Conservation (phyloP, 495 filamentous ascomycete genomes). For the Neurospora hispaniola region DNA sequence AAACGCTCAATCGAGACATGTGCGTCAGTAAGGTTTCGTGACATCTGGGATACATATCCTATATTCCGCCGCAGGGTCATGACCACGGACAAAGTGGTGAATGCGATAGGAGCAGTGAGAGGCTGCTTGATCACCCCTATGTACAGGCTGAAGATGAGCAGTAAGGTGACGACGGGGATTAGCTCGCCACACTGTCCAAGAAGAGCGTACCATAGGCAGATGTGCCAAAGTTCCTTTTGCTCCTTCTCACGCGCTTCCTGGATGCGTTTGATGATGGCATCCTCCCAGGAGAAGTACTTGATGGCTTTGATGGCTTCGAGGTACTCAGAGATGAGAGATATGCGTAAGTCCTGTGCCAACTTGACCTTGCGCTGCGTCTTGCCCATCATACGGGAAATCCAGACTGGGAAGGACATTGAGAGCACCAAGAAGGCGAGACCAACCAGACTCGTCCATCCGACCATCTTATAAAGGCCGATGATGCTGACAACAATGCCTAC, state of each 20-base stretch:
- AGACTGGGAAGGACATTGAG: conserved; percentile 28
- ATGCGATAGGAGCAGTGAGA: conserved; percentile 37
- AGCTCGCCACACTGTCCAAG: conserved; percentile 24
- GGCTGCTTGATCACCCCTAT: conserved; percentile 30
- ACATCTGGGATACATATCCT: conserved; percentile 28
- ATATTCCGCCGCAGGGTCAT: conserved; percentile 34
- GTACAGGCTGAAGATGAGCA: conserved; percentile 35
- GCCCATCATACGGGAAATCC: conserved; percentile 30
- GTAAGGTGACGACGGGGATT: conserved; percentile 31
- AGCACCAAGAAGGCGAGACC: conserved; percentile 30
- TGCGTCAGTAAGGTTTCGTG: conserved; percentile 28
- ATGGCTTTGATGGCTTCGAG: conserved; percentile 37
- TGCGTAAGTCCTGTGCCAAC: conserved; percentile 38
- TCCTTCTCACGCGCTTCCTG: conserved; percentile 32
- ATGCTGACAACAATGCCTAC: conserved; percentile 26
- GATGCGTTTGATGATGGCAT: conserved; percentile 31
- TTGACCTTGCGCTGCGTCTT: conserved; percentile 33
- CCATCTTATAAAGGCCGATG: conserved; percentile 32
- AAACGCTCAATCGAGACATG: conserved; percentile 36
- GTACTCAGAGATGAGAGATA: conserved; percentile 40
- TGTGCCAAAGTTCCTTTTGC: conserved; percentile 35
- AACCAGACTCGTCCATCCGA: conserved; percentile 37
- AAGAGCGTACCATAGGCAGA: conserved; percentile 29
- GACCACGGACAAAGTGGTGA: conserved; percentile 36
- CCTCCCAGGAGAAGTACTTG: conserved; percentile 45